phyloP scores from a whole-genome alignment of 192 early-diverging fungal genomes.

The Backusella psychrophila region DNA sequence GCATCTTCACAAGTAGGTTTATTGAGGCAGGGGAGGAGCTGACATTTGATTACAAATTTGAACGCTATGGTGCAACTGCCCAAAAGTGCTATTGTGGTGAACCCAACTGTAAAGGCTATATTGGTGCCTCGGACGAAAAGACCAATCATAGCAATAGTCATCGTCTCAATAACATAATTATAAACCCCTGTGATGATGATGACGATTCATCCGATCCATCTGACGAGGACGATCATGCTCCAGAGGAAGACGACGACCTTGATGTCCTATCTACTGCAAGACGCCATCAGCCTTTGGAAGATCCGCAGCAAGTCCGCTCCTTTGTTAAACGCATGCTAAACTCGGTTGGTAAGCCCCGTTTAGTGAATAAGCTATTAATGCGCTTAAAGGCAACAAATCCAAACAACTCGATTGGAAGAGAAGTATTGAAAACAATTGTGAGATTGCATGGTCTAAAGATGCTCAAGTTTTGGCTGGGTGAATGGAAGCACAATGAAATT shows the following conservation, averaged over 20 bases:
- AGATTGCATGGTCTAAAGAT: conserved; percentile 69
- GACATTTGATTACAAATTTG: conserved; percentile 99
- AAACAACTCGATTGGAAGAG: conserved; percentile 15
- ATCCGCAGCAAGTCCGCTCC: conserved; percentile 69
- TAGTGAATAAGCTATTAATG: conserved; percentile 58
- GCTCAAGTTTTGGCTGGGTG: conserved; percentile 70
- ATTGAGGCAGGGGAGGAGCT: conserved; percentile 83
- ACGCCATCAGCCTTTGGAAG: conserved; percentile 48
- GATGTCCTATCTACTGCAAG: conserved; percentile 23
- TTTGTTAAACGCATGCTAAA: conserved; percentile 73
- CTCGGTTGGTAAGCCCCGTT: conserved; percentile 47
- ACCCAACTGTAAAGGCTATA: conserved; percentile 81
- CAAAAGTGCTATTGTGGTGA: conserved; percentile 94
- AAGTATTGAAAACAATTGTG: conserved; percentile 58
- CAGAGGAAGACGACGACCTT: conserved; percentile 31
- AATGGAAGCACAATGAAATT: conserved; percentile 45
- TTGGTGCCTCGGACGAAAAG: conserved; percentile 78
- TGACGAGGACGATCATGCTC: conserved; percentile 6
- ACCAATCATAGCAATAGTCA: conserved; percentile 51
- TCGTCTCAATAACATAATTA: conserved; percentile 30
- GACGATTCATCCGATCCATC: not conserved
- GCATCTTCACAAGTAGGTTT: conserved; percentile 84
- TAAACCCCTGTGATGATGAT: conserved; percentile 22
- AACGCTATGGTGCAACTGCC: conserved; percentile 84
- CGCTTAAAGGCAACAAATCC: conserved; percentile 60